Percentiles rank a stretch among this genome's conserved stretches.
Conservation (phyloP, 1,284 basidiomycete species). For the Papiliotrema laurentii region DNA sequence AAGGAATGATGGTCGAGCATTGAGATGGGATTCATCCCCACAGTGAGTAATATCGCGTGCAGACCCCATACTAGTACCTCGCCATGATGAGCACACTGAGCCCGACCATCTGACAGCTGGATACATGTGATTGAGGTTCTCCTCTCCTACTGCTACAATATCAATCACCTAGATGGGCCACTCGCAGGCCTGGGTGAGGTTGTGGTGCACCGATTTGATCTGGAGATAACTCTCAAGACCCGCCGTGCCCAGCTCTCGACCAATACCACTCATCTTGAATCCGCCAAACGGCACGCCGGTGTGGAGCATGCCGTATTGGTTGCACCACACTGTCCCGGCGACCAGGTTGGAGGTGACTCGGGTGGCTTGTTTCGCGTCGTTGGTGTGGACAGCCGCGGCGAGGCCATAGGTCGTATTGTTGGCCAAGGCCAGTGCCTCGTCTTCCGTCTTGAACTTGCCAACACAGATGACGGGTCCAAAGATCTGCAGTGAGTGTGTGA, state of each 20-base stretch:
- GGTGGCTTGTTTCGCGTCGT: constrained; percentile 80
- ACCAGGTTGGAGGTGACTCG: constrained; percentile 74
- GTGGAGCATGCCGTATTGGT: constrained; percentile 74
- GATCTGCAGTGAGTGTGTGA: constrained; percentile 31
- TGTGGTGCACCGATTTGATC: constrained; percentile 82
- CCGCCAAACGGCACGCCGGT: constrained; percentile 91
- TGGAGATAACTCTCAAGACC: constrained; percentile 79
- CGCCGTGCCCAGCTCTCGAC: constrained; percentile 81
- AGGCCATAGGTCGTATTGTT: constrained; percentile 83
- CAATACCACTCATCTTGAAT: constrained; percentile 75
- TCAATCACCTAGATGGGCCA: neutral
- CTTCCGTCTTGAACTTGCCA: constrained; percentile 47
- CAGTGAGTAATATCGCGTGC: too few relatives aligned
- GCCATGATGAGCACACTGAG: too few relatives aligned
- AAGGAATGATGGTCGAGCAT: too few relatives aligned
- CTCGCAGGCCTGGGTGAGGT: constrained; percentile 42
- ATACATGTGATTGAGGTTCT: too few relatives aligned
- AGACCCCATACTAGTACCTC: too few relatives aligned
- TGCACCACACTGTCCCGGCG: constrained; percentile 78
- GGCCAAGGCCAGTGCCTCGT: constrained; percentile 60
- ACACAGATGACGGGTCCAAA: constrained; percentile 52
- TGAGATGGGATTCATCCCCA: too few relatives aligned
- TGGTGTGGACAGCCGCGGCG: constrained; percentile 82
- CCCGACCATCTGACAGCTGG: too few relatives aligned
- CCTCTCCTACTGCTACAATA: too few relatives aligned